Base-by-base conservation (phyloP, 2,329 filamentous ascomycete species). In the Lecanoromycetidae sp. region DNA sequence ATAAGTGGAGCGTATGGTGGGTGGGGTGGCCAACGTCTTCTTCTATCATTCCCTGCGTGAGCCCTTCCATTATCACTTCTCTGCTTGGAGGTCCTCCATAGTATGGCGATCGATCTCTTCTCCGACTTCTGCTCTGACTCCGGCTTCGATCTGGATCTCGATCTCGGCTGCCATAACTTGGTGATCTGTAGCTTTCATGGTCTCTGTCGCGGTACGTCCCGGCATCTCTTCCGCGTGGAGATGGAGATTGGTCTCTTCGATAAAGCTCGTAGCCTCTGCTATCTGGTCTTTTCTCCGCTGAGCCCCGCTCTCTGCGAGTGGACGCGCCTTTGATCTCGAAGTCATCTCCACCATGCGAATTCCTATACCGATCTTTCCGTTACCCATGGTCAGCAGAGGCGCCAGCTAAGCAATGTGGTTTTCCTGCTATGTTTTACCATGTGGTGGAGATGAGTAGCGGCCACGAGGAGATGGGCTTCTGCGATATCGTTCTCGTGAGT, bases 51-150 rank as follows among this genome's bases (percentile, higher is more conserved):
- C 71, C 66, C 53, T 65, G 57, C 36, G 67, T 68, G 44, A 72
- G 57, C 39, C 68, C 69, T 54, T 71, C 69, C 63, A 72, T 65
- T 59, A 71, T 71, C 15, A 72, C 60, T 56, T 72, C 70, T 55
- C 64, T 64, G 52, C 67, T 72, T 45, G 71, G 67, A 36, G 62
- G 62, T 22, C 55, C 56, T 34, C 63, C 66, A 54, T 60, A 61
- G 42, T 62, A 57, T 32, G 64, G 57, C 48, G 61, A 61, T 30
- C 61, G 63, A 44, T 62, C 57, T 51, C 63, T 61, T n/a, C 61
- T 61, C 36, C 57, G 60, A 41, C 61, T 61, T 36, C 62, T 60
- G 29, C 63, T 57, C 56, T 56, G 54, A 52, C 60, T 68, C 32
- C 54, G 54, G 40, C 57, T 61, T 50, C 62, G 61, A 12, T 61